These are phyloP conservation scores for Podaxis sp. DNA, from an alignment of 768 basidiomycete species.

Conservation along the genomic window DNA sequence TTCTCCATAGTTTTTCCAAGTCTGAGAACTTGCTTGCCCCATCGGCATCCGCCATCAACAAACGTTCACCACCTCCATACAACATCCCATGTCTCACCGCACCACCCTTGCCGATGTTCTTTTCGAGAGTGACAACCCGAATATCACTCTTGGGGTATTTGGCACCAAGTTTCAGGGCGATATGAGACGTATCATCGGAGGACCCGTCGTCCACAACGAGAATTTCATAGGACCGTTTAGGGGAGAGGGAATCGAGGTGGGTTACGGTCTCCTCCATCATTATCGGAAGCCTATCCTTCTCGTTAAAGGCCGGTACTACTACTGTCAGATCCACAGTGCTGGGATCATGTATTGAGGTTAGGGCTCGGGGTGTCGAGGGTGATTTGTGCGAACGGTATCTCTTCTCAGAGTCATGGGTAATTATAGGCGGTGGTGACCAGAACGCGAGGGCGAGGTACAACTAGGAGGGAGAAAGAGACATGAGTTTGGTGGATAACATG, in stretches of 20 bases:
- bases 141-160: constrained; percentile 57
- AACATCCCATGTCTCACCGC: constrained; percentile 91
- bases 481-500: background rate
- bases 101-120: constrained; percentile 90
- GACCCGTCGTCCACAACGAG: constrained; percentile 91
- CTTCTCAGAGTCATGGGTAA: constrained; percentile 62
- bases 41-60: constrained; percentile 94
- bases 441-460: constrained; percentile 64
- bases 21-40: constrained; percentile 88
- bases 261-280: constrained; percentile 80
- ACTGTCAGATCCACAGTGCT: constrained; percentile 70
- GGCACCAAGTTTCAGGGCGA: constrained; percentile 61
- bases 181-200: constrained; percentile 62
- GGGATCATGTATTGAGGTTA: constrained; percentile 52
- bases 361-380: constrained; percentile 47
- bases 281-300: constrained; percentile 70
- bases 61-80: constrained; percentile 66
- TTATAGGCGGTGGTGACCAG: constrained; percentile 69
- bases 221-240: constrained; percentile 66
- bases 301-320: constrained; percentile 91
- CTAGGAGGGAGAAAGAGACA: constrained; percentile 33
- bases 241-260: constrained; percentile 41
- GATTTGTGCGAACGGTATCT: constrained; percentile 58
- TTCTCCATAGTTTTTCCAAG: constrained; percentile 70
- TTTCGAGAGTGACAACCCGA: constrained; percentile 70